Evolutionary conservation across 768 basidiomycete species (phyloP), one percentile per base, ranked within the genome.

Genomic region (Psilocybe azurescens): DNA sequence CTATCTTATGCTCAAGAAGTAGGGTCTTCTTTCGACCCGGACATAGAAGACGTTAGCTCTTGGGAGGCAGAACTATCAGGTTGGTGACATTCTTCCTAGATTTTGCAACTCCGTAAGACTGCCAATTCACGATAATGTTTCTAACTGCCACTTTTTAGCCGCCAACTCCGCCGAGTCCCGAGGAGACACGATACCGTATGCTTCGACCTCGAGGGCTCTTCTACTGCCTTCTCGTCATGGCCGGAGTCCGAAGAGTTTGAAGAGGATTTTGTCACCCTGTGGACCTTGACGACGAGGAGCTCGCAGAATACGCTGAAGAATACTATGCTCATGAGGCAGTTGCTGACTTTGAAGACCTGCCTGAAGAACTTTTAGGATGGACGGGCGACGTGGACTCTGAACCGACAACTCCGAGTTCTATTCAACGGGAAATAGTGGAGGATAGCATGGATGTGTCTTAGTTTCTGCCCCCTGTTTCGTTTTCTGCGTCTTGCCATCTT

Each of bases 21-120:
- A 3, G 90, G 90, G 5, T 90, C 89, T 14, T 91, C 90, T 1
- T 85, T 90, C 60, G 90, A 92, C 69, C 90, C 90, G 4, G 85
- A 86, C 70, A 74, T 90, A 68, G 89, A 92, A 36, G 89, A 91
- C 59, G 71, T 83, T 3, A 74, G 66, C 20, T 68, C 72, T n/a
- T 91, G 89, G 89, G 89, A 90, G 70, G 67, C 73, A 30, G 85
- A 85, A 49, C 68, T 90, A 3, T 69, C 67, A 65, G 81, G 88
- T 81, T 59, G n/a, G 52, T 53, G 39, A 30, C 2, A 60, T 53
- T 56, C 54, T 38, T 30, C 33, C 39, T 2, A 18, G 28, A 48
- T 49, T 51, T 46, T 24, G 24, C 57, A 48, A 33, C 48, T 61
- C 55, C 67, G 59, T 51, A 63, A 62, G 46, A 53, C 10, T 13